Percentiles rank a stretch among this genome's conserved stretches.
Evolutionary conservation across 202 grass and related monocot species (phyloP).

Genomic region (Zoysia matrella): DNA sequence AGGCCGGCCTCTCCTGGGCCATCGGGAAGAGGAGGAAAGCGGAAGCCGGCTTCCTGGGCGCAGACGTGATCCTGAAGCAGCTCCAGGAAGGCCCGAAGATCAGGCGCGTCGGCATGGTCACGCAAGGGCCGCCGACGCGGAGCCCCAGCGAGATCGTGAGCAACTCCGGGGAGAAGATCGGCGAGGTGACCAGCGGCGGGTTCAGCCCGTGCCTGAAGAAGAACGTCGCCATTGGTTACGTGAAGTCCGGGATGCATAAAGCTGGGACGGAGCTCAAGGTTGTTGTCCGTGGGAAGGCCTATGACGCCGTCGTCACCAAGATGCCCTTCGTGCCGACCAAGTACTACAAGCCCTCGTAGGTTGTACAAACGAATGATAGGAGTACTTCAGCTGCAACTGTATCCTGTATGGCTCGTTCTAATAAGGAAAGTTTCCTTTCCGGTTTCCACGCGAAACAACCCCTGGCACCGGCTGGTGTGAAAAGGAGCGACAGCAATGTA

Average conservation of each 20-base stretch:
- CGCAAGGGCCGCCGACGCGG: slow-evolving; percentile 76
- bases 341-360: slow-evolving; percentile 84
- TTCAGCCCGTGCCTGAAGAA: slow-evolving; percentile 99
- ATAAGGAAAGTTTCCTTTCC: slow-evolving; percentile 37
- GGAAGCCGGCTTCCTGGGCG: slow-evolving; percentile 90
- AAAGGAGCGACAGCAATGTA: too few relatives aligned
- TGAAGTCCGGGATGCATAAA: slow-evolving; percentile 90
- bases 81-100: slow-evolving; percentile 88
- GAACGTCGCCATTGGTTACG: slow-evolving; percentile 98
- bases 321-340: slow-evolving; percentile 98
- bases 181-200: slow-evolving; percentile 97
- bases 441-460: too few relatives aligned
- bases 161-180: slow-evolving; percentile 71
- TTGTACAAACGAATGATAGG: slow-evolving; percentile 29
- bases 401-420: slow-evolving; percentile 37
- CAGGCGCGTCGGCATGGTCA: slow-evolving; percentile 79
- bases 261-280: slow-evolving; percentile 89
- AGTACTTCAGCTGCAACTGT: slow-evolving; percentile 26
- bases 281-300: slow-evolving; percentile 78
- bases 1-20: slow-evolving; percentile 94
- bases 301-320: slow-evolving; percentile 82
- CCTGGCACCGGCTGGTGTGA: too few relatives aligned
- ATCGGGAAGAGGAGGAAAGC: slow-evolving; percentile 87
- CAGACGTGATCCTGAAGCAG: slow-evolving; percentile 91
- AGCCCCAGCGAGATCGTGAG: slow-evolving; percentile 82